These are phyloP conservation scores for Populus deltoides DNA, from an alignment of 345 rosid species.

Conservation along the genomic window DNA sequence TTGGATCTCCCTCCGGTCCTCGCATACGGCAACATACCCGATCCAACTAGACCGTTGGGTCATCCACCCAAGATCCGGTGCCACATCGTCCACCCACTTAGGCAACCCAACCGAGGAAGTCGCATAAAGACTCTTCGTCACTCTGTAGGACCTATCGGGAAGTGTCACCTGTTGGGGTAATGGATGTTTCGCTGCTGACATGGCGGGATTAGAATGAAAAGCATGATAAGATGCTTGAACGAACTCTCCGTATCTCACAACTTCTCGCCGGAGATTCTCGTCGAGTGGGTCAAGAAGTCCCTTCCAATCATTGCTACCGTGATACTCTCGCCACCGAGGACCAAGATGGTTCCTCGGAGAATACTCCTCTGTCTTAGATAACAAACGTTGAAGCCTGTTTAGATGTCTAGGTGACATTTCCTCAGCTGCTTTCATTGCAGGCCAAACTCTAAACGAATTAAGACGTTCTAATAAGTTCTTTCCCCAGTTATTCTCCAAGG, in stretches of 20 bases:
- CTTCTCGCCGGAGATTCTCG: conserved; percentile 61
- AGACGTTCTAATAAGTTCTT: conserved; percentile 47
- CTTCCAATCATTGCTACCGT: conserved; percentile 47
- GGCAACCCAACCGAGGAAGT: conserved; percentile 83
- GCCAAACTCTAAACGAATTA: conserved; percentile 66
- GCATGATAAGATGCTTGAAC: conserved; percentile 54
- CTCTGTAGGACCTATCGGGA: conserved; percentile 63
- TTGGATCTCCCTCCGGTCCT: conserved; percentile 70
- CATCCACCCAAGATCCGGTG: conserved; percentile 89
- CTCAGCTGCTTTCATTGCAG: conserved; percentile 75
- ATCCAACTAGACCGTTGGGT: conserved; percentile 93
- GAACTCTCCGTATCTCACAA: conserved; percentile 56
- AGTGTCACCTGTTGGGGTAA: conserved; percentile 57
- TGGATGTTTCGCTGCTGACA: conserved; percentile 50
- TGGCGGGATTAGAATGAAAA: conserved; percentile 76
- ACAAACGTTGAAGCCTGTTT: conserved; percentile 63
- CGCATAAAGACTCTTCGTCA: conserved; percentile 81
- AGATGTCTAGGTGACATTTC: conserved; percentile 85
- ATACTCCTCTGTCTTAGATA: conserved; percentile 66
- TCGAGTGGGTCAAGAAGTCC: conserved; percentile 61
- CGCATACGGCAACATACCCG: conserved; percentile 91
- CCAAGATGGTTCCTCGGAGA: conserved; percentile 79
- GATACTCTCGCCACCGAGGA: conserved; percentile 73
- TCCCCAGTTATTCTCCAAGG: conserved; percentile 16
- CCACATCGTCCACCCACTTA: conserved; percentile 78